Evolutionary conservation across 768 basidiomycete genomes (phyloP).

Genomic region (Rhodosporidiobolus odoratus): DNA sequence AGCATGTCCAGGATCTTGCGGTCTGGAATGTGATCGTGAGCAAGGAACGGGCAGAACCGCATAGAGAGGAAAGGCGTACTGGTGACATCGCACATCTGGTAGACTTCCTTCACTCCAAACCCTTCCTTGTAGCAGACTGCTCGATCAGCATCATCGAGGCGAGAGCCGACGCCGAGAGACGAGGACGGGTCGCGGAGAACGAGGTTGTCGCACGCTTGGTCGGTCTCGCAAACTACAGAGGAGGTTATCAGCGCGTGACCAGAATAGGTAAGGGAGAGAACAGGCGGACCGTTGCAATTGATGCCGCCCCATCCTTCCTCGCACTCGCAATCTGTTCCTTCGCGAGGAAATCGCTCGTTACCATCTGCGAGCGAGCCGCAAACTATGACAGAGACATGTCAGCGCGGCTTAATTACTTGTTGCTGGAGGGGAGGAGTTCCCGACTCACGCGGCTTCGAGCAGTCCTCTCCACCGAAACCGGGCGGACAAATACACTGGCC

Average conservation of each 20-base stretch:
- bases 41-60: not conserved
- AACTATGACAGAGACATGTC: constrained; percentile 52
- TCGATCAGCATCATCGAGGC: constrained; percentile 49
- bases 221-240: constrained; percentile 70
- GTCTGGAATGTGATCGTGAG: constrained; percentile 53
- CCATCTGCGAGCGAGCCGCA: constrained; percentile 93
- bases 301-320: constrained; percentile 92
- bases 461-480: constrained; percentile 97
- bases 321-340: constrained; percentile 73
- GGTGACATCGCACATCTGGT: constrained; percentile 97
- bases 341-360: constrained; percentile 70
- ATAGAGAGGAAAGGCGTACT: constrained; percentile 55
- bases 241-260: not conserved
- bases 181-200: constrained; percentile 49
- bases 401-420: not conserved
- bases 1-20: constrained; percentile 91
- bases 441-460: constrained; percentile 76
- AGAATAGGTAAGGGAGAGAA: not conserved
- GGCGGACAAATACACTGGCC: constrained; percentile 95
- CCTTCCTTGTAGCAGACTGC: constrained; percentile 96
- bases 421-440: not conserved
- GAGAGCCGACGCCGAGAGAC: constrained; percentile 44
- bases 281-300: constrained; percentile 82
- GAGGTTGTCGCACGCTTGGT: constrained; percentile 73
- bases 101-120: constrained; percentile 85